Evolutionary conservation across 257 asterid species (phyloP), one percentile per base, ranked within the genome.

Genomic region (Coffea canephora): DNA sequence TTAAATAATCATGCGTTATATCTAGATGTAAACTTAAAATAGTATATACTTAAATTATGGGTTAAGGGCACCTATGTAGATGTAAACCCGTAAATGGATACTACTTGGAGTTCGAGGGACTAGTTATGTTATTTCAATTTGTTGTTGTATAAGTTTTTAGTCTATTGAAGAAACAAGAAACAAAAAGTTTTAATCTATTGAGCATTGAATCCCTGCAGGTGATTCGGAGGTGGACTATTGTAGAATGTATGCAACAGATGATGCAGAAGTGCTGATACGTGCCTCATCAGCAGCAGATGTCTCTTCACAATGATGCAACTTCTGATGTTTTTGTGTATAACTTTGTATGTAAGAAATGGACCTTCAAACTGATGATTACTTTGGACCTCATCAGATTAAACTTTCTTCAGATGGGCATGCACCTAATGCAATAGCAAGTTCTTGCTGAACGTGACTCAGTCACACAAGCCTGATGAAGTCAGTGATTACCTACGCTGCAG

Each of bases 201-300:
- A 34, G 65, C 2, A 19, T 16, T 52, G 54, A 50, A 69, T 54
- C 14, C 61, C 80, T 80, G 36, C 81, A 89, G 93, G 91, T 82
- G 95, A 90, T 73, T 78, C 87, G 16, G 87, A 77, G 82, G 84
- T 85, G 25, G 89, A 84, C 52, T 82, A 80, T 74, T 59, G 88
- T 45, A 48, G 80, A 71, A 86, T 74, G 80, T 55, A 43, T 83
- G 12, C 80, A n/a, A 61, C 80, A 12, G 82, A 84, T 19, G 85
- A 81, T 73, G 80, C 74, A 25, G 82, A 83, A 82, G 65, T 57
- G 48, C 87, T 81, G 36, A 67, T 77, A 41, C 86, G 78, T 12
- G 81, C 85, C n/a, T 59, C 89, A 69, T 84, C 62, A 55, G 62
- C 83, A 46, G 86, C 82, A 73, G 84, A 84, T 55, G 73, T 77